Evolutionary conservation across 1,139 yeast species (phyloP).

Genomic region (Wickerhamomyces sp.): DNA sequence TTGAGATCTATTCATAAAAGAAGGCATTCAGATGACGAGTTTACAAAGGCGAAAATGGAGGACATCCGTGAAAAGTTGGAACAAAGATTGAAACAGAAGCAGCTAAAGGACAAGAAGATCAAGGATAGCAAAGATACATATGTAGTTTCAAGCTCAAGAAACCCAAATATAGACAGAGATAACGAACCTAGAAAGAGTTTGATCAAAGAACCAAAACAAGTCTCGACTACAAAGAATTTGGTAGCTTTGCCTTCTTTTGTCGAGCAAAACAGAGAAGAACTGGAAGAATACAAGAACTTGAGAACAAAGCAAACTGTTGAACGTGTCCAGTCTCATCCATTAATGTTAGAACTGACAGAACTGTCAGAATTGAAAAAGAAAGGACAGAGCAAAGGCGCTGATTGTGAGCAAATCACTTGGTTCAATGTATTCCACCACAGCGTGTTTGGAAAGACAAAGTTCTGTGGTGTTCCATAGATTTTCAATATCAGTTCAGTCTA

Average conservation of each 20-base stretch:
- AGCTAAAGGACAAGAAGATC: slow-evolving; percentile 6
- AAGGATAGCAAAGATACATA: slow-evolving; percentile 6
- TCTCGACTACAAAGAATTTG: background rate
- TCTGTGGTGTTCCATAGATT: slow-evolving; percentile 27
- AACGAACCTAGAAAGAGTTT: background rate
- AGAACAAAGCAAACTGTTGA: slow-evolving; percentile 6
- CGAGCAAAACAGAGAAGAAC: background rate
- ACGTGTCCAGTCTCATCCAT: background rate
- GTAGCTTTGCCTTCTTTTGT: background rate
- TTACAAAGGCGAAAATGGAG: slow-evolving; percentile 8
- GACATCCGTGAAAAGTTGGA: slow-evolving; percentile 12
- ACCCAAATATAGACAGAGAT: background rate
- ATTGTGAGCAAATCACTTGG: slow-evolving; percentile 48
- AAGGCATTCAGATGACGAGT: slow-evolving; percentile 4
- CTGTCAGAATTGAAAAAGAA: too few species aligned
- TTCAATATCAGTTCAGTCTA: too few species aligned
- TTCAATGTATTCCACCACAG: slow-evolving; percentile 44
- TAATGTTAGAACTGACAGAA: background rate
- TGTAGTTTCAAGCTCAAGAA: slow-evolving; percentile 2
- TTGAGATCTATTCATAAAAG: slow-evolving; percentile 4
- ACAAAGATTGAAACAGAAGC: slow-evolving; percentile 15
- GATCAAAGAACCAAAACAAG: background rate
- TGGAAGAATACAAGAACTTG: background rate
- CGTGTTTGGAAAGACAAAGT: slow-evolving; percentile 43
- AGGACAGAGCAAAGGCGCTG: background rate